Evolutionary conservation across 164 flowering plant species (phyloP), one percentile per base, ranked within the genome.

Genomic region (Vitis cinerea): DNA sequence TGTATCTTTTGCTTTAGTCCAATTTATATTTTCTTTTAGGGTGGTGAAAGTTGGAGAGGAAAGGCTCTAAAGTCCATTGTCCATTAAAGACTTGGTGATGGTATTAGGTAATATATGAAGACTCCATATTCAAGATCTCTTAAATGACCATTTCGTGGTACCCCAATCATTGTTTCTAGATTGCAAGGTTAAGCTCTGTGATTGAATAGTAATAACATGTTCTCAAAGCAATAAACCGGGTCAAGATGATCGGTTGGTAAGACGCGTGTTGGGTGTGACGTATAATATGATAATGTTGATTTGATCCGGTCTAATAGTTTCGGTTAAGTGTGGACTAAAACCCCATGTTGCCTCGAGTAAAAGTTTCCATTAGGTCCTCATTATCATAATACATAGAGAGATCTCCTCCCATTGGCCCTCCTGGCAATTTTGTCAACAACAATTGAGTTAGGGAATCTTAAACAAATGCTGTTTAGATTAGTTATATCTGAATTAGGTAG

Each of bases 381-480:
- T 37, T 4, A 37, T 0, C 7, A 37, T 37, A 37, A 37, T 37
- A 6, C 44, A 37, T 37, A 37, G 44, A 37, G 44, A 3, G 44
- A 37, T 37, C 44, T 37, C 44, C 44, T 37, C 44, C 44, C 44
- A 37, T 37, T 37, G 44, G 44, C 44, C 44, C 44, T 4, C 44
- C 8, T 37, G 0, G 6, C 44, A 37, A 37, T 53, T n/a, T 53
- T 23, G 27, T 23, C 63, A 70, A 63, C 73, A 13, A 63, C 61
- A 54, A 50, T 68, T 70, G 29, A 63, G 67, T 70, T 70, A 53
- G 65, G 14, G 47, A 62, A 23, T 27, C 23, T 48, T 51, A 30
- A 15, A 52, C 4, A 8, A 37, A 30, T 30, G 9, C 8, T 23
- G 23, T 57, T 19, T 60, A 14, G n/a, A 27, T 31, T 11, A 63